Base-by-base conservation (phyloP, 2,329 filamentous ascomycete species). In the Truncatella angustata region DNA sequence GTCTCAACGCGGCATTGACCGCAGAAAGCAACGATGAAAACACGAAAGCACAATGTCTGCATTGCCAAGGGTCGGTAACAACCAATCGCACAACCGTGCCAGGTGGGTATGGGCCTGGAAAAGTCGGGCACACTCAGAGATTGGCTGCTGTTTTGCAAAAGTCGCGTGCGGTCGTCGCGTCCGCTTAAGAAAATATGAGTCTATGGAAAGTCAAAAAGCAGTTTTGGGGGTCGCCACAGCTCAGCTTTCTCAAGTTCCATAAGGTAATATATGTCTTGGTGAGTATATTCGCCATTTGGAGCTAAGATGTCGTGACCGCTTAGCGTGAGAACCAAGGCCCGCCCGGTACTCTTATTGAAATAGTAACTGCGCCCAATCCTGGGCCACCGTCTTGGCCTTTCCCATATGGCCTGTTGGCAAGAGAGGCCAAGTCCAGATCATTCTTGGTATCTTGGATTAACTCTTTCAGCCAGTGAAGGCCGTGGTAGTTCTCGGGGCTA, bases 201-300 rank as follows among this genome's bases (percentile, higher is more conserved):
- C n/a, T 39, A 7, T 10, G 9, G 16, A 16, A 39, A 39, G 16
- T n/a, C 20, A 7, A 3, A 26, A 2, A 2, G 3, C 7, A 39
- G n/a, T 16, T 21, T 2, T 44, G 12, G 18, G 40, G 11, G 21
- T n/a, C 5, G 16, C 40, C 24, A 4, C 12, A 21, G 10, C n/a
- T 44, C 40, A 44, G 40, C 26, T 14, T 12, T 16, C 20, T n/a
- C 18, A 18, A 12, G 18, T 32, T 14, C 32, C 4, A 32, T 46
- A 46, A 14, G 43, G 14, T 3, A 5, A 14, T 20, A 14, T 14
- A 14, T 12, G 3, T 20, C 3, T 20, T 44, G 6, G 18, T 21
- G 45, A 16, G 45, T 30, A 49, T 36, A 49, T 49, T 49, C 45
- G 45, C 30, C 28, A 49, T 49, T 37, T 37, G 10, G 14, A 18